These are phyloP conservation scores for Gossypium turneri DNA, from an alignment of 345 rosid genomes.

Conservation along the genomic window DNA sequence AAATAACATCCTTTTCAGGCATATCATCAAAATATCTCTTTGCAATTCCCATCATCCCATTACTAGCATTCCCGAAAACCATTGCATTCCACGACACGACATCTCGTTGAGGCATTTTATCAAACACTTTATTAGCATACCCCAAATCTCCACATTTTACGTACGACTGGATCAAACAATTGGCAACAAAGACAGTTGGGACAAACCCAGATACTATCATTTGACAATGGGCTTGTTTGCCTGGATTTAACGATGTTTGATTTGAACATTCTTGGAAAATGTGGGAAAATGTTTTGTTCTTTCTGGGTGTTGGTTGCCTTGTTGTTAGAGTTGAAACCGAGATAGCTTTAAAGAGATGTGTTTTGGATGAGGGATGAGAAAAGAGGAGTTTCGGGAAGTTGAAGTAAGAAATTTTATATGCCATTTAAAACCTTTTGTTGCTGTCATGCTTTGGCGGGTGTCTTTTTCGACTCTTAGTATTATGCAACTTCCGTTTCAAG, in stretches of 20 bases:
- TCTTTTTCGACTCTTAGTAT: neutral
- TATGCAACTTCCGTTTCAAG: too few relatives aligned
- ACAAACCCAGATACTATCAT: conserved; percentile 67
- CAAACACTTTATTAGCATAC: conserved; percentile 59
- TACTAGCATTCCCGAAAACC: conserved; percentile 52
- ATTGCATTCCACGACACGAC: conserved; percentile 71
- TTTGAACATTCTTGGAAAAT: conserved; percentile 66
- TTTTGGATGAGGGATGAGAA: conserved; percentile 4
- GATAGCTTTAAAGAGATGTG: conserved; percentile 7
- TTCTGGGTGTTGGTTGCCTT: conserved; percentile 22
- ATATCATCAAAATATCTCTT: conserved; percentile 41
- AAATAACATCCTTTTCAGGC: conserved; percentile 68
- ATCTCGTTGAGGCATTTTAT: conserved; percentile 56
- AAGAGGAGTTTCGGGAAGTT: conserved; percentile 15
- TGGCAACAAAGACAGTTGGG: conserved; percentile 62
- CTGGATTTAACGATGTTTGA: conserved; percentile 37
- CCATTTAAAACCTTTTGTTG: conserved; percentile 34
- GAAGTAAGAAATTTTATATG: conserved; percentile 14
- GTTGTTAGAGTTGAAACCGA: conserved; percentile 32
- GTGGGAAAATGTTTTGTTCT: conserved; percentile 51
- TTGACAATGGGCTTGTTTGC: conserved; percentile 77
- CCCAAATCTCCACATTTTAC: conserved; percentile 40
- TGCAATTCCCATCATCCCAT: conserved; percentile 52
- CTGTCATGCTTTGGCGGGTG: conserved; percentile 38
- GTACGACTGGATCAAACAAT: conserved; percentile 69